These are phyloP conservation scores for Fusarium tjaetaba DNA, from an alignment of 2,329 filamentous ascomycete genomes.

Conservation along the genomic window DNA sequence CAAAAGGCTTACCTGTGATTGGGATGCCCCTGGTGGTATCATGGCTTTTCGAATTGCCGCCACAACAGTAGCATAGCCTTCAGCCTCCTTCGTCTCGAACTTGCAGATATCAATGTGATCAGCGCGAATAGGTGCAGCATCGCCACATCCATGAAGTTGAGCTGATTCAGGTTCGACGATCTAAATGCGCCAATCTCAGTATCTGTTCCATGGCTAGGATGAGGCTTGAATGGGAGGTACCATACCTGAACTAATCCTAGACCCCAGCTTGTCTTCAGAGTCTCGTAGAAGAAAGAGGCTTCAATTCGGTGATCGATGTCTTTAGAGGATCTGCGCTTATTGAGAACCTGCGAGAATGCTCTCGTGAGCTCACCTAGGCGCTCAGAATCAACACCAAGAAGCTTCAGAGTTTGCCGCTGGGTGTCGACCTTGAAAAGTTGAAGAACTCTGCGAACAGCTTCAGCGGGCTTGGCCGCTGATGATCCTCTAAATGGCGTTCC, in stretches of 20 bases:
- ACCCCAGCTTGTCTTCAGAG: fast-evolving
- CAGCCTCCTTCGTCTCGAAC: not conserved
- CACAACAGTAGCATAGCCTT: not conserved
- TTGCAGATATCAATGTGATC: not conserved
- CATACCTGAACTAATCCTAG: not conserved
- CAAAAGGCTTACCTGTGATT: not conserved
- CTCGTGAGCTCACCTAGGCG: fast-evolving
- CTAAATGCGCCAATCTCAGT: fast-evolving
- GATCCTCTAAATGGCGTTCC: not conserved
- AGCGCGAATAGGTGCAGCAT: not conserved
- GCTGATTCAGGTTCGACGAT: fast-evolving
- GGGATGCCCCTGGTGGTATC: fast-evolving
- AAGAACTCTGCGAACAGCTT: not conserved
- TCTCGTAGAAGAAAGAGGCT: not conserved
- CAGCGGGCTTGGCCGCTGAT: fast-evolving
- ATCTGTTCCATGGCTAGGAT: too few species aligned
- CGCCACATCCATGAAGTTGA: not conserved
- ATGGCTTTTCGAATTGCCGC: not conserved
- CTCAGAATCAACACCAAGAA: not conserved
- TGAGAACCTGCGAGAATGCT: not conserved
- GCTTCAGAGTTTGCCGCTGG: not conserved
- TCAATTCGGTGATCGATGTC: fast-evolving
- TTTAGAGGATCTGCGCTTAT: not conserved
- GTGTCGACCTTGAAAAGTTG: fast-evolving
- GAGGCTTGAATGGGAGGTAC: too few species aligned